These are phyloP conservation scores for Ceratocystiopsis brevicomis DNA, from an alignment of 2,329 filamentous ascomycete genomes.

Conservation along the genomic window DNA sequence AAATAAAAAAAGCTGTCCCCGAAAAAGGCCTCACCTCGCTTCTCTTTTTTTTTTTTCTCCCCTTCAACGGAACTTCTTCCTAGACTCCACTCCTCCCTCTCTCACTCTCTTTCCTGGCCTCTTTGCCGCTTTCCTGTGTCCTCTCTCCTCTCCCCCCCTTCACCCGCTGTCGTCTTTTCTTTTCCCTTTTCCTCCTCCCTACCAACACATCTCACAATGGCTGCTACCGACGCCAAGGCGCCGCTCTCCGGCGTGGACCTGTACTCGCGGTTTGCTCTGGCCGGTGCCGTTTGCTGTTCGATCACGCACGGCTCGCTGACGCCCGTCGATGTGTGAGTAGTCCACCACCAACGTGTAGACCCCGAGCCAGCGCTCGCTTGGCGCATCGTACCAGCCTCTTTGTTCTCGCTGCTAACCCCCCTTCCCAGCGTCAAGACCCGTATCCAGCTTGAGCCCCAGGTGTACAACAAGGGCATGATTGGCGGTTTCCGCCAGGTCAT, in stretches of 20 bases:
- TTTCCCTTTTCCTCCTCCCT: not conserved
- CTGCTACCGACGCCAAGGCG: slow-evolving; percentile 23
- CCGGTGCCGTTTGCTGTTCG: slow-evolving; percentile 94
- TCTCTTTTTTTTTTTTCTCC: not conserved
- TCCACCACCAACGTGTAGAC: too few relatives aligned
- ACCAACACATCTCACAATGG: slow-evolving; percentile 20
- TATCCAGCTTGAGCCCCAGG: slow-evolving; percentile 66
- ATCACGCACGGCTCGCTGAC: slow-evolving; percentile 94
- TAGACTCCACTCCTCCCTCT: not conserved
- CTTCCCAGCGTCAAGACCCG: slow-evolving; percentile 64
- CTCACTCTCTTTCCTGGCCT: not conserved
- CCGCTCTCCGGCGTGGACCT: slow-evolving; percentile 39
- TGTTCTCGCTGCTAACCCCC: too few relatives aligned
- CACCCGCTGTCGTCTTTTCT: not conserved
- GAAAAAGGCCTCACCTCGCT: slow-evolving; percentile 6
- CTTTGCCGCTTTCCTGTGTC: slow-evolving; percentile 1
- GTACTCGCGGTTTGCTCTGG: slow-evolving; percentile 92
- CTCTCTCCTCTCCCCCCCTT: slow-evolving; percentile 1
- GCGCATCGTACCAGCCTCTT: too few relatives aligned
- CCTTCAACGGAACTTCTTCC: not conserved
- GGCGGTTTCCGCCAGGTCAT: slow-evolving; percentile 64
- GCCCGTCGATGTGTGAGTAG: slow-evolving; percentile 95
- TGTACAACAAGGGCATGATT: slow-evolving; percentile 65
- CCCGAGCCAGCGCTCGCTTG: too few relatives aligned
- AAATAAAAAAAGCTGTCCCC: not conserved